Evolutionary conservation across 2,329 filamentous ascomycete genomes (phyloP).

Genomic region (Aspergillus carbonarius): DNA sequence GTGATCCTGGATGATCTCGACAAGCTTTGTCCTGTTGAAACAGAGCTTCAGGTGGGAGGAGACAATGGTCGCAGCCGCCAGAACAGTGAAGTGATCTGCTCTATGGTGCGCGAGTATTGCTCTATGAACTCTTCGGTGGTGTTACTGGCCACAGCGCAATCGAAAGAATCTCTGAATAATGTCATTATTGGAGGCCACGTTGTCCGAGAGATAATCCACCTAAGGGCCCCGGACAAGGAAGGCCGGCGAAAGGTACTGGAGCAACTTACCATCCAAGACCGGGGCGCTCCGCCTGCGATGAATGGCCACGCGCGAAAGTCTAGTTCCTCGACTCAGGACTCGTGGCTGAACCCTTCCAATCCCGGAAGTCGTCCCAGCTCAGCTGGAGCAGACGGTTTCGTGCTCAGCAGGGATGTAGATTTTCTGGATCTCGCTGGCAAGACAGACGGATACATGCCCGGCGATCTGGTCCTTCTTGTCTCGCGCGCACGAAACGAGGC

Average conservation of each 20-base stretch:
- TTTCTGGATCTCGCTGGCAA: slow-evolving; percentile 90
- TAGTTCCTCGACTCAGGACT: slow-evolving; percentile 52
- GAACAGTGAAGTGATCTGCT: slow-evolving; percentile 83
- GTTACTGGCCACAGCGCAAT: slow-evolving; percentile 83
- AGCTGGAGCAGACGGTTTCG: slow-evolving; percentile 61
- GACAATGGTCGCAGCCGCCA: slow-evolving; percentile 92
- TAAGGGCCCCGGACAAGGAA: slow-evolving; percentile 93
- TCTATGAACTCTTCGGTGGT: slow-evolving; percentile 76
- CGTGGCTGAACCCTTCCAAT: slow-evolving; percentile 75
- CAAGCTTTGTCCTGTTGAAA: slow-evolving; percentile 88
- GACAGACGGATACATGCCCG: slow-evolving; percentile 97
- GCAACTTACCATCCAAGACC: slow-evolving; percentile 61
- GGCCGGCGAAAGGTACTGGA: slow-evolving; percentile 80
- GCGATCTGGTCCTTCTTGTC: slow-evolving; percentile 82
- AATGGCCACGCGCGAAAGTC: slow-evolving; percentile 38
- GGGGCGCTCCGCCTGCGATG: slow-evolving; percentile 38
- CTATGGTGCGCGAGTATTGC: slow-evolving; percentile 81
- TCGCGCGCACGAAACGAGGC: slow-evolving; percentile 88
- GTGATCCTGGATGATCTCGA: slow-evolving; percentile 93
- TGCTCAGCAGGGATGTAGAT: slow-evolving; percentile 75
- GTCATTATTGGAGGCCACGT: slow-evolving; percentile 89
- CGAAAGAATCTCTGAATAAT: slow-evolving; percentile 89
- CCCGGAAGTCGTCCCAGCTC: slow-evolving; percentile 51
- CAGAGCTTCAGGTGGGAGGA: slow-evolving; percentile 87
- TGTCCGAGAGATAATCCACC: slow-evolving; percentile 81